These are phyloP conservation scores for Miscanthus sacchariflorus DNA, from an alignment of 202 grass and related monocot species.

Conservation along the genomic window DNA sequence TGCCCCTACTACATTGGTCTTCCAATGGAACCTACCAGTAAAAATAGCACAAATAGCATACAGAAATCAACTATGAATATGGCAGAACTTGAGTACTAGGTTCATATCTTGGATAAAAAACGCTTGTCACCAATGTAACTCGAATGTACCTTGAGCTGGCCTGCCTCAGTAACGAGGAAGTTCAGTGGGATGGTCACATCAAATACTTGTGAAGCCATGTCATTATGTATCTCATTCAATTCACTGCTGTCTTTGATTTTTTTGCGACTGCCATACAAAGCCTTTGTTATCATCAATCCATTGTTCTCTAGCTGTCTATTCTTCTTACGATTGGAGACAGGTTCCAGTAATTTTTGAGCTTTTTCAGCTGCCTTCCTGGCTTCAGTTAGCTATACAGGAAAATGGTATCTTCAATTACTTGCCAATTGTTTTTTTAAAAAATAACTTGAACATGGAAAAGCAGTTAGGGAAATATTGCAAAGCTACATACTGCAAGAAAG, in stretches of 20 bases:
- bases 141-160: conserved; percentile 86
- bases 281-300: conserved; percentile 90
- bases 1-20: conserved; percentile 9
- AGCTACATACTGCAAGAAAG: background rate
- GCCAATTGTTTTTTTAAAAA: conserved; percentile 33
- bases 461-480: conserved; percentile 21
- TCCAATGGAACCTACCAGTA: conserved; percentile 20
- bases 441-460: conserved; percentile 4
- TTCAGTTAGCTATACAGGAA: conserved; percentile 69
- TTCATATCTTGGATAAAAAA: conserved; percentile 35
- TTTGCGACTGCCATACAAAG: conserved; percentile 72
- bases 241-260: conserved; percentile 57
- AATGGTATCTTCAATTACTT: conserved; percentile 39
- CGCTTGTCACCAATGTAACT: conserved; percentile 25
- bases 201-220: conserved; percentile 81
- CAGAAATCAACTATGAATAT: conserved; percentile 14
- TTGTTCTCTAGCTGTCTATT: conserved; percentile 78
- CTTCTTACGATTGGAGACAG: conserved; percentile 90
- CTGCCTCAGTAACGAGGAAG: conserved; percentile 85
- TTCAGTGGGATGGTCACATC: conserved; percentile 93
- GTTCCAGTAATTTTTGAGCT: conserved; percentile 83
- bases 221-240: conserved; percentile 64
- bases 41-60: conserved; percentile 13
- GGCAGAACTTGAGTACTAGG: background rate
- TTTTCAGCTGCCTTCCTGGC: conserved; percentile 86